These are phyloP conservation scores for Xylaria sp. DNA, from an alignment of 2,329 filamentous ascomycete species.

Conservation along the genomic window DNA sequence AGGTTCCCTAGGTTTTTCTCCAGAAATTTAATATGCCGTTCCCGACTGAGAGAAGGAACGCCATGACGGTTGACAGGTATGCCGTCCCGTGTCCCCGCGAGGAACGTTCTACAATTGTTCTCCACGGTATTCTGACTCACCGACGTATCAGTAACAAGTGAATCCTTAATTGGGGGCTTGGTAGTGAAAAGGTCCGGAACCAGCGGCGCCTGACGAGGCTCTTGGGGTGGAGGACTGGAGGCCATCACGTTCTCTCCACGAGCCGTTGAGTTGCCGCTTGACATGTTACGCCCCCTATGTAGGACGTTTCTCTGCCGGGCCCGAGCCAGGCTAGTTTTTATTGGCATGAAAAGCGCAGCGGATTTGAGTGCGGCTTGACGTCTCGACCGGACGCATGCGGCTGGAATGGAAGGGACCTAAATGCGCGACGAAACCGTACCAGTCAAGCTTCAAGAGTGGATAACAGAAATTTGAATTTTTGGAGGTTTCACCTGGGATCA, in stretches of 20 bases:
- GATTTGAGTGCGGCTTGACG: conserved; percentile 16
- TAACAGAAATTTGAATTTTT: conserved; percentile 2
- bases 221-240: conserved; percentile 23
- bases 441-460: not conserved
- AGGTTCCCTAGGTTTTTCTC: conserved; percentile 67
- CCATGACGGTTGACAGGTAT: conserved; percentile 73
- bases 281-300: conserved; percentile 38
- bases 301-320: conserved; percentile 43
- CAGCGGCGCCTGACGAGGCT: conserved; percentile 38
- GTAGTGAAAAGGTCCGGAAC: conserved; percentile 68
- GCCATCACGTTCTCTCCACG: conserved; percentile 24
- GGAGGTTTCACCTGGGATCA: not conserved
- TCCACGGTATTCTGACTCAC: conserved; percentile 74
- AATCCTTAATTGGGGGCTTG: conserved; percentile 71
- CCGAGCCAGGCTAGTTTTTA: conserved; percentile 48
- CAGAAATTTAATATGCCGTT: conserved; percentile 70
- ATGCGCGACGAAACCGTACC: conserved; percentile 3
- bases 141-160: conserved; percentile 74
- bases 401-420: conserved; percentile 11
- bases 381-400: conserved; percentile 34
- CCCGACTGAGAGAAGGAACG: conserved; percentile 76
- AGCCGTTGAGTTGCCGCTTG: conserved; percentile 17
- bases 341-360: conserved; percentile 43
- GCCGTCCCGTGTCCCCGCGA: conserved; percentile 64
- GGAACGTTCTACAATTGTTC: conserved; percentile 73